Evolutionary conservation across 2,329 filamentous ascomycete species (phyloP), one percentile per base, ranked within the genome.

Genomic region (Penicillium sp.): DNA sequence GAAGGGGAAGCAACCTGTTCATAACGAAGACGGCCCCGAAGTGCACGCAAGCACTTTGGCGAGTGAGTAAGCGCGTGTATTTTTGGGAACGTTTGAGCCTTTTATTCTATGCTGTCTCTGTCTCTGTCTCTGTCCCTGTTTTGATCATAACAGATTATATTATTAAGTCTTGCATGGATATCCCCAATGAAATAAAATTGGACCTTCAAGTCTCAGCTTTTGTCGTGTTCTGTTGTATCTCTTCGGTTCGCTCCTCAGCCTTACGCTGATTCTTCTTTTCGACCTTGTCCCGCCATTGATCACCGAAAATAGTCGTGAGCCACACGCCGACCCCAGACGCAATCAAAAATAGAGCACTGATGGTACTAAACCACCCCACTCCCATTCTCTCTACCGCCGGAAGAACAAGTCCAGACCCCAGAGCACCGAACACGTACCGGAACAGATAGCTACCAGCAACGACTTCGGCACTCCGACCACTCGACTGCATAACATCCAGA

Each of bases 401-500:
- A 54, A 94, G 76, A 52, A 89, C 89, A 2, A 85, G 82, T 0
- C 87, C 89, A 3, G 85, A 88, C 0, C 84, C 88, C 5, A 83
- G 73, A 12, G 88, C 89, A 1, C 86, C 89, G 61, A 91, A 88
- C 6, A 91, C 67, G 70, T 93, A 94, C 6, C 90, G 80, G 48
- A 89, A 78, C 65, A 91, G 85, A 70, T 92, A 94, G 70, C 93
- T 94, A 0, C 88, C 88, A 0, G 89, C 88, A 41, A 90, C 84
- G 4, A 93, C 88, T 66, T 94, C 89, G 4, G 86, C 83, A 41
- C 84, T 84, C 31, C 82, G 77, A 1, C 79, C 79, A 23, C 66
- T 69, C 2, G 70, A 66, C 60, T 87, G 87, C 86, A 92, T 90
- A 13, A 93, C 89, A 69, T 94, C 89, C 39, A 94, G 73, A 68